Conservation (phyloP, 768 basidiomycete species). For the Naganishia vaughanmartiniae region DNA sequence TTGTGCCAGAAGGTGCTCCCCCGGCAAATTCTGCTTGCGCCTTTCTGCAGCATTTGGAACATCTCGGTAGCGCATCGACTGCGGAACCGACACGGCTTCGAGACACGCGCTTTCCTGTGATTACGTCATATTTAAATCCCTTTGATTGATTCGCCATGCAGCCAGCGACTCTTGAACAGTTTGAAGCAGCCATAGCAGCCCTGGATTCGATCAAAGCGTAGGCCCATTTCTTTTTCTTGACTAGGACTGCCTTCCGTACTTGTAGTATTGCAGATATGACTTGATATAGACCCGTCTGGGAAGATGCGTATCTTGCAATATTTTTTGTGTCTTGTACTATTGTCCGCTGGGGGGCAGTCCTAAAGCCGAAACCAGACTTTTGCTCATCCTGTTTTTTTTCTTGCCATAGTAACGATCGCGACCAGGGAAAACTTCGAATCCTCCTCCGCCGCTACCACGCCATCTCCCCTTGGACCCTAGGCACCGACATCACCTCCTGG, state of each 20-base stretch:
- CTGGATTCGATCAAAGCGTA: slow-evolving; percentile 10
- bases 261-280: slow-evolving; percentile 2
- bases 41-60: too few species aligned
- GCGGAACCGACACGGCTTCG: too few species aligned
- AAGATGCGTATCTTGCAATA: background rate
- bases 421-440: background rate
- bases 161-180: slow-evolving; percentile 1
- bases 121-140: slow-evolving; percentile 5
- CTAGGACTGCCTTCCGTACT: background rate
- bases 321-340: background rate
- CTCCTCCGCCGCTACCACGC: slow-evolving; percentile 1
- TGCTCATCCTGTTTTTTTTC: background rate
- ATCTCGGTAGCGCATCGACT: too few species aligned
- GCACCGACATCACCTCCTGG: slow-evolving; percentile 14
- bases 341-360: background rate
- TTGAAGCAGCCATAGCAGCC: slow-evolving; percentile 9
- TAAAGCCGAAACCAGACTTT: background rate
- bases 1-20: too few species aligned
- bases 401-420: background rate
- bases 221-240: slow-evolving; percentile 1
- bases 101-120: background rate
- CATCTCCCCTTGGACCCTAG: background rate
- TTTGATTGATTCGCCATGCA: background rate
- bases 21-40: too few species aligned
- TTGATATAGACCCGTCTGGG: background rate